A percentile compares a stretch with the other conserved stretches of the same genome.
Conservation (phyloP, 148 eudicot species). For the Chenopodium berlandieri region DNA sequence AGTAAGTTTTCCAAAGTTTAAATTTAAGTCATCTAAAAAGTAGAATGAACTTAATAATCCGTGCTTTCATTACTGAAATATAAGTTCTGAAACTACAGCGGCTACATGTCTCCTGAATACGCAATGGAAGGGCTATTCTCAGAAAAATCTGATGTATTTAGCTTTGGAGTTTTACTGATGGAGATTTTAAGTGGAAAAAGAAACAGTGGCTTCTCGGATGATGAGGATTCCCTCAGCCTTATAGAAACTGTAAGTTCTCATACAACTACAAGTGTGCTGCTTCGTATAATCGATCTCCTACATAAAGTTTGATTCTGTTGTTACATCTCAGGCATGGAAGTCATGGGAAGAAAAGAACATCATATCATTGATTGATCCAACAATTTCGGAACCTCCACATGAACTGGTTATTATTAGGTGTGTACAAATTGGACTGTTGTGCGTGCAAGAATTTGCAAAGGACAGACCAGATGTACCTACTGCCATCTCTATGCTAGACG, state of each 20-base stretch:
- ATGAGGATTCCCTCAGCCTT: constrained; percentile 29
- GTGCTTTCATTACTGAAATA: neutral
- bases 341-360: constrained; percentile 46
- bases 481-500: constrained; percentile 36
- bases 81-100: constrained; percentile 18
- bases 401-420: constrained; percentile 32
- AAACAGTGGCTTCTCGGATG: constrained; percentile 27
- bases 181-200: constrained; percentile 43
- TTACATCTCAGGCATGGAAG: constrained; percentile 49
- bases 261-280: neutral
- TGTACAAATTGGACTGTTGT: constrained; percentile 43
- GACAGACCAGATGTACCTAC: constrained; percentile 44
- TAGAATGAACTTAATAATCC: neutral
- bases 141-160: constrained; percentile 42
- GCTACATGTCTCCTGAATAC: constrained; percentile 41
- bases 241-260: constrained; percentile 32
- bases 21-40: neutral
- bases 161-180: constrained; percentile 39
- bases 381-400: constrained; percentile 9
- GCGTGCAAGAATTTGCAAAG: constrained; percentile 50
- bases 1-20: constrained; percentile 37
- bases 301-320: no score
- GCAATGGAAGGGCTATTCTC: constrained; percentile 42
- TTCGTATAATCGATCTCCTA: neutral
- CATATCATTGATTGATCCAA: constrained; percentile 30